Percentiles rank a stretch among this genome's conserved stretches.
phyloP scores from a whole-genome alignment of 106 monocot genomes.

The Dendrobium huoshanense region DNA sequence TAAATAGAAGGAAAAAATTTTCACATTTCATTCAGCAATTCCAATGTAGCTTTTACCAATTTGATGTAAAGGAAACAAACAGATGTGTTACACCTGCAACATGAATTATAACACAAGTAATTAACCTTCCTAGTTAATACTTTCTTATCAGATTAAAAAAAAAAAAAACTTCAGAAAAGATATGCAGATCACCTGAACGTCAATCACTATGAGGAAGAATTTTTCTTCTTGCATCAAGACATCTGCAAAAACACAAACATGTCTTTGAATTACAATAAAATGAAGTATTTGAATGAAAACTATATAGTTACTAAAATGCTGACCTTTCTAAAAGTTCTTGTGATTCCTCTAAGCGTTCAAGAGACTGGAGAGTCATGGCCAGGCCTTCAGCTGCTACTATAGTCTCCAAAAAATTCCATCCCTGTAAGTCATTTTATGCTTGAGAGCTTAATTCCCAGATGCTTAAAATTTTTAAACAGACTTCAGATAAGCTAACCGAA shows the following conservation, averaged over 20 bases:
- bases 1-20: too few relatives aligned
- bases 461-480: neutral
- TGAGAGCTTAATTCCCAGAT: neutral
- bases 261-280: slow-evolving; percentile 11
- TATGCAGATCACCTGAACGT: neutral
- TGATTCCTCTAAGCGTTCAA: slow-evolving; percentile 66
- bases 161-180: neutral
- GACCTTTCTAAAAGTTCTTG: slow-evolving; percentile 71
- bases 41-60: too few relatives aligned
- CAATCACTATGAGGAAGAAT: slow-evolving; percentile 60
- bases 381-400: slow-evolving; percentile 58
- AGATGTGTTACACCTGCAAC: too few relatives aligned
- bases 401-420: slow-evolving; percentile 86
- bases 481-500: neutral
- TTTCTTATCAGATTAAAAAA: neutral
- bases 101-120: too few relatives aligned
- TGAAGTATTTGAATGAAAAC: neutral
- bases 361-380: slow-evolving; percentile 69
- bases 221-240: slow-evolving; percentile 52
- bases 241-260: slow-evolving; percentile 33
- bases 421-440: slow-evolving; percentile 33
- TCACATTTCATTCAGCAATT: too few relatives aligned
- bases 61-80: too few relatives aligned
- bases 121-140: too few relatives aligned
- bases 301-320: slow-evolving; percentile 7